Percentiles rank a stretch among this genome's conserved stretches.
Evolutionary conservation across 441 rosid genomes (phyloP).

Genomic region (Jatropha multifida): DNA sequence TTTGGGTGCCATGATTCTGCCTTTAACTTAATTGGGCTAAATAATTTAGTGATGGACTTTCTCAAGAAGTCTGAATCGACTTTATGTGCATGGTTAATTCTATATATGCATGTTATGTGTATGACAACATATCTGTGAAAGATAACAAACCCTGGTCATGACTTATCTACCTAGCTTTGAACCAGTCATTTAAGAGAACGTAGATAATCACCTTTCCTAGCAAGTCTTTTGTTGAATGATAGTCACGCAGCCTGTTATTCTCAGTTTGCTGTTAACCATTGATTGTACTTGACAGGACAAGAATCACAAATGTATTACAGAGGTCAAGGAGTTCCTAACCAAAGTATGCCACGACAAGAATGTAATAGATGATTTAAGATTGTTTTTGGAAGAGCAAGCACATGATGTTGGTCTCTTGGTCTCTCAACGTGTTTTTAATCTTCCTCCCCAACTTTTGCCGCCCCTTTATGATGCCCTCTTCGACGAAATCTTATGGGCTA

Average conservation of each 20-base stretch:
- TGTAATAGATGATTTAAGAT: constrained; percentile 35
- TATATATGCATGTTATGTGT: neutral
- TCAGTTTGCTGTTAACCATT: neutral
- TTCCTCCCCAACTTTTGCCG: constrained; percentile 87
- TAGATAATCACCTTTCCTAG: too few species aligned
- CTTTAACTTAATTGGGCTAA: neutral
- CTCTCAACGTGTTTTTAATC: constrained; percentile 79
- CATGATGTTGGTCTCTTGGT: constrained; percentile 66
- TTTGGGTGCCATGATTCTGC: too few species aligned
- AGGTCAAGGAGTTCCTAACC: constrained; percentile 61
- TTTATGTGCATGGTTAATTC: neutral
- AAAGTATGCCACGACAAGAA: constrained; percentile 50
- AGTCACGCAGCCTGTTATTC: neutral
- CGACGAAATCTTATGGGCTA: constrained; percentile 83
- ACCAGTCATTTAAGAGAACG: too few species aligned
- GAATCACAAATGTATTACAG: constrained; percentile 59
- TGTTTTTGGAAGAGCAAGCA: constrained; percentile 52
- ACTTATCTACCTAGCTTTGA: neutral
- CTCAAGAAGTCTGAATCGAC: neutral
- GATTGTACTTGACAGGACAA: constrained; percentile 9
- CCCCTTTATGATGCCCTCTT: constrained; percentile 77
- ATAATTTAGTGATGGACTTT: neutral
- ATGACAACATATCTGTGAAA: neutral
- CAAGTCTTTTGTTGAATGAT: constrained; percentile 1
- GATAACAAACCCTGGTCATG: neutral